Evolutionary conservation across 2,329 filamentous ascomycete species (phyloP), one percentile per base, ranked within the genome.

Genomic region (Arthroderma sp.): DNA sequence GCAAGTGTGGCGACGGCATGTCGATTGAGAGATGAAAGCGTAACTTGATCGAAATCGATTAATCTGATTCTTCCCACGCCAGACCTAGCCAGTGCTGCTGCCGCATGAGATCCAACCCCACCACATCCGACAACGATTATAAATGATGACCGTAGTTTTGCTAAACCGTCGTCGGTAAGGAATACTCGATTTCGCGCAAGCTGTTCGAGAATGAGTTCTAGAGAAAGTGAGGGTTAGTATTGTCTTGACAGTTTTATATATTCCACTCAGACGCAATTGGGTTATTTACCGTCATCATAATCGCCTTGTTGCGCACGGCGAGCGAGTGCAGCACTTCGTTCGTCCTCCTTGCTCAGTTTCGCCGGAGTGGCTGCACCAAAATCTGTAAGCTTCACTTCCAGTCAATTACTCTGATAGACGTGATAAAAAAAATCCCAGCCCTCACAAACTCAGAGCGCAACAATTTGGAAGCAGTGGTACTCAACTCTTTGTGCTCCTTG

Each of bases 41-140:
- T 94, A 31, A 98, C 89, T 71, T 98, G 91, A 61, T 98, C 91
- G 61, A 98, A 98, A 63, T 98, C 91, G 53, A 98, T 79, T 33
- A 98, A 75, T 1, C 91, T 81, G 44, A 98, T 73, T 55, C 80
- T 81, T n/a, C 83, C 81, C 37, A 94, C 86, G 30, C 91, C 91
- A 0, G 88, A 94, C 29, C 91, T 81, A 4, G 86, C 83, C 29
- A 98, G 77, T 3, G 91, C 81, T 1, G 88, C 81, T 4, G 82
- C 77, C 50, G 85, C 88, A 68, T 98, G 93, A 5, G 87, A 95
- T 38, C 91, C 91, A 4, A 98, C 91, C 36, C 91, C 91, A 50
- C 91, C 91, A 53, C 87, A 89, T 3, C 91, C 91, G 7, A 98
- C 87, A 1, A 98, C 77, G 34, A 96, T 74, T 39, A 98, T 77